Evolutionary conservation across 495 filamentous ascomycete species (phyloP), one percentile per base, ranked within the genome.

Genomic region (Hamigera avellanea): DNA sequence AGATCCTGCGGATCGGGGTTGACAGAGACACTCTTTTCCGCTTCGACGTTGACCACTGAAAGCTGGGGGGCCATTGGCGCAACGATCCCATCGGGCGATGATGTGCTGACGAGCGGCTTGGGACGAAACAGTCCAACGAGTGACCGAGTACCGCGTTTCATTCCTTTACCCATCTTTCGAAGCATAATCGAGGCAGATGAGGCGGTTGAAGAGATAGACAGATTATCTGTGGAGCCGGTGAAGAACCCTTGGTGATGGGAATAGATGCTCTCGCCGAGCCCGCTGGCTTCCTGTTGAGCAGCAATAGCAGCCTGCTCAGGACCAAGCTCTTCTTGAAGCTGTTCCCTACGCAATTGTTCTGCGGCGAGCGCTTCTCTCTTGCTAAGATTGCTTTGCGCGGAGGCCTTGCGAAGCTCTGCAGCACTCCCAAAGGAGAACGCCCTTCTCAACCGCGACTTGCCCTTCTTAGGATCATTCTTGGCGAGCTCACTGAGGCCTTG

Each of bases 131-230:
- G 66, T 18, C 91, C 91, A 47, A 94, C 93, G 31, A 99, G 71
- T 7, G 88, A 95, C 21, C 87, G 69, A 15, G 78, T 81, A 13
- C 82, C 79, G 57, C 85, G 88, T 73, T 94, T 99, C 80, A 95
- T 81, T 14, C 93, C 88, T 41, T 85, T 83, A 48, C 91, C 93
- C 93, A 99, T 96, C 68, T 99, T 99, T 19, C 91, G 78, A 50
- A 99, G 88, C 91, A 99, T 99, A 44, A 99, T 81, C 25, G 93
- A 96, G 16, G 91, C 91, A 14, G 91, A 99, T 6, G 93, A 96
- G 19, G 91, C 91, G 13, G 91, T 96, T 9, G 93, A 96, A 3
- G 89, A 95, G 37, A 99, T 86, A 2, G 93, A 96, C 12, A 99
- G 56, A 42, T 96, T 95, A 62, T 99, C 91, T 6, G 87, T 96